A percentile compares a stretch with the other conserved stretches of the same genome.
phyloP scores from a whole-genome alignment of 2,329 filamentous ascomycete species.

The Cladophialophora carrionii region DNA sequence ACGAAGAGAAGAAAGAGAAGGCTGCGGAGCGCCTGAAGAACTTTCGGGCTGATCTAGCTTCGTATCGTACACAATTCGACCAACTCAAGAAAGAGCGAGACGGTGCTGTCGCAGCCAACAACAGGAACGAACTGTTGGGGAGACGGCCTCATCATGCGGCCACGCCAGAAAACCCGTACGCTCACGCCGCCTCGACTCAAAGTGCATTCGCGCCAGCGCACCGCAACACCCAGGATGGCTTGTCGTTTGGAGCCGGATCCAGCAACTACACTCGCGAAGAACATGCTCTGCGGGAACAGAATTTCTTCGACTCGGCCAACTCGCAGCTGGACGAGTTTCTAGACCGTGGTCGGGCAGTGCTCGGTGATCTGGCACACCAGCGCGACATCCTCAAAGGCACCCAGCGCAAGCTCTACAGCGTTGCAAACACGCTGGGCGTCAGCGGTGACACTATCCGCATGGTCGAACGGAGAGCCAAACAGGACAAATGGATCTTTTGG shows the following conservation, averaged over 20 bases:
- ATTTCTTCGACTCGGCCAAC: constrained; percentile 81
- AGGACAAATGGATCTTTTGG: constrained; percentile 99
- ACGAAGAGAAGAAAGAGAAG: constrained; percentile 88
- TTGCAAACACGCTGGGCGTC: constrained; percentile 90
- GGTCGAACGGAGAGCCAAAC: constrained; percentile 86
- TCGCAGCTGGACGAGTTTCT: constrained; percentile 90
- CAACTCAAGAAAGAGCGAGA: constrained; percentile 76
- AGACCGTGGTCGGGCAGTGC: constrained; percentile 83
- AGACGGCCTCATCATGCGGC: constrained; percentile 75
- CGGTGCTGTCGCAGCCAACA: constrained; percentile 68
- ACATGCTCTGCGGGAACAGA: constrained; percentile 86
- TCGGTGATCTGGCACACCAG: constrained; percentile 86
- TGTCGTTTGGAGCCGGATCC: constrained; percentile 52
- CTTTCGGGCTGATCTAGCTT: constrained; percentile 79
- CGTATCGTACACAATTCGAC: constrained; percentile 78
- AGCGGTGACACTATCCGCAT: constrained; percentile 96
- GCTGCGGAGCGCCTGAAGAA: constrained; percentile 81
- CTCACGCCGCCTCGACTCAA: constrained; percentile 57
- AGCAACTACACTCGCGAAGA: constrained; percentile 70
- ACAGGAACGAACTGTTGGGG: constrained; percentile 81
- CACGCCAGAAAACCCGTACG: constrained; percentile 94
- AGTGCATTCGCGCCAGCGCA: constrained; percentile 49
- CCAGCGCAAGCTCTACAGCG: constrained; percentile 85
- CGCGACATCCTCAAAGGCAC: constrained; percentile 94
- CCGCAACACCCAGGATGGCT: constrained; percentile 42